Percentiles rank a stretch among this genome's conserved stretches.
Evolutionary conservation across 2,329 filamentous ascomycete species (phyloP).

Genomic region (Chaetothyriales sp.): DNA sequence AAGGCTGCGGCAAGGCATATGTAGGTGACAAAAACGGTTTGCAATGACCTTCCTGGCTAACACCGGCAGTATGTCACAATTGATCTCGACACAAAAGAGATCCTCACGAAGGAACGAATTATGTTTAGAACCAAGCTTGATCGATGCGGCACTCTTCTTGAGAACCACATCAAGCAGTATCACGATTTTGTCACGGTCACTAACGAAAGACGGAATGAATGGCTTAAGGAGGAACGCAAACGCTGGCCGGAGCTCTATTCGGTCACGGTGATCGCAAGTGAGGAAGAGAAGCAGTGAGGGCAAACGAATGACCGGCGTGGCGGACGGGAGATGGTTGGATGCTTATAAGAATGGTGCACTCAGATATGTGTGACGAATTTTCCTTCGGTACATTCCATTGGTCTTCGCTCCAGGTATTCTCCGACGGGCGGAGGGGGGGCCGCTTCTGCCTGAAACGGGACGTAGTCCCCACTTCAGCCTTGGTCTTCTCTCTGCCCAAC

Average conservation of each 20-base stretch:
- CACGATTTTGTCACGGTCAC: background rate
- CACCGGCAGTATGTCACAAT: background rate
- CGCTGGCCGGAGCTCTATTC: background rate
- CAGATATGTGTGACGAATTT: background rate
- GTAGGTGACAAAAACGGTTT: background rate
- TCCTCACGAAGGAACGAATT: background rate
- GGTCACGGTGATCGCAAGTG: background rate
- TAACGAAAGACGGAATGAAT: background rate
- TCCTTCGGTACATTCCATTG: background rate
- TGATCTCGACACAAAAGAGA: background rate
- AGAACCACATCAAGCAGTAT: background rate
- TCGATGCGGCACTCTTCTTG: background rate
- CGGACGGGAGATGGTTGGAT: background rate
- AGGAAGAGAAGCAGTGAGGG: background rate
- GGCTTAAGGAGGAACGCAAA: background rate
- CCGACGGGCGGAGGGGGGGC: background rate
- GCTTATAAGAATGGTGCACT: background rate
- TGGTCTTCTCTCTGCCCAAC: background rate
- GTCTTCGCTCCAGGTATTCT: background rate
- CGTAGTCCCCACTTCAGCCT: background rate
- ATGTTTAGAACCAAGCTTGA: background rate
- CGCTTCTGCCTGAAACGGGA: background rate
- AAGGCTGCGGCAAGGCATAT: background rate
- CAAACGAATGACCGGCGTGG: background rate
- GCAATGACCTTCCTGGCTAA: background rate